phyloP scores from a whole-genome alignment of 1,284 basidiomycete species.

The Apiotrichum laibachii region DNA sequence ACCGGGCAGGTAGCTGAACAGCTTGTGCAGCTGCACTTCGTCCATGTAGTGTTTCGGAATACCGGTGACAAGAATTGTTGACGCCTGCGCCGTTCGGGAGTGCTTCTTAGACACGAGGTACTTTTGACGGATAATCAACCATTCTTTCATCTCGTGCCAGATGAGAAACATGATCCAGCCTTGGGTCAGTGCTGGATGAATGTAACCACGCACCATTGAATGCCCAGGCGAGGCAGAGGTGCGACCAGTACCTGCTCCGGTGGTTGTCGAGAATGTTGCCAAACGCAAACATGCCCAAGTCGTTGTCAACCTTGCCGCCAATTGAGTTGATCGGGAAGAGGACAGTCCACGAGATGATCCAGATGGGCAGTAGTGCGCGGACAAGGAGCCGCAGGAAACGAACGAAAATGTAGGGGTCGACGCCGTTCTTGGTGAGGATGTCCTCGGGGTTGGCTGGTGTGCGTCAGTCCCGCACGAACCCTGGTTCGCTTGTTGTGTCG shows the following conservation, averaged over 20 bases:
- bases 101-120: constrained; percentile 66
- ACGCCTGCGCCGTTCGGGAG: constrained; percentile 65
- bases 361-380: constrained; percentile 65
- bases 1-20: constrained; percentile 69
- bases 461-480: background rate
- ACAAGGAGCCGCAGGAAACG: constrained; percentile 64
- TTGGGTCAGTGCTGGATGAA: constrained; percentile 27
- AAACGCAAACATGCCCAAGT: constrained; percentile 57
- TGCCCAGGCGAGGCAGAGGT: constrained; percentile 52
- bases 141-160: constrained; percentile 63
- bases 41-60: constrained; percentile 65
- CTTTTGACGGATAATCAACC: constrained; percentile 65
- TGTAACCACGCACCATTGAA: constrained; percentile 50
- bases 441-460: constrained; percentile 53
- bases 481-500: background rate
- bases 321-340: constrained; percentile 61
- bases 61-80: constrained; percentile 72
- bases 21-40: constrained; percentile 61
- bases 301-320: constrained; percentile 36
- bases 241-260: constrained; percentile 49
- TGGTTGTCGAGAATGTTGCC: constrained; percentile 51
- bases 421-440: constrained; percentile 52
- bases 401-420: constrained; percentile 71
- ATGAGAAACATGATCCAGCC: constrained; percentile 69
- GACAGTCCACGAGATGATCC: constrained; percentile 60